These are phyloP conservation scores for Emericellopsis cladophorae DNA, from an alignment of 2,329 filamentous ascomycete genomes.

Conservation along the genomic window DNA sequence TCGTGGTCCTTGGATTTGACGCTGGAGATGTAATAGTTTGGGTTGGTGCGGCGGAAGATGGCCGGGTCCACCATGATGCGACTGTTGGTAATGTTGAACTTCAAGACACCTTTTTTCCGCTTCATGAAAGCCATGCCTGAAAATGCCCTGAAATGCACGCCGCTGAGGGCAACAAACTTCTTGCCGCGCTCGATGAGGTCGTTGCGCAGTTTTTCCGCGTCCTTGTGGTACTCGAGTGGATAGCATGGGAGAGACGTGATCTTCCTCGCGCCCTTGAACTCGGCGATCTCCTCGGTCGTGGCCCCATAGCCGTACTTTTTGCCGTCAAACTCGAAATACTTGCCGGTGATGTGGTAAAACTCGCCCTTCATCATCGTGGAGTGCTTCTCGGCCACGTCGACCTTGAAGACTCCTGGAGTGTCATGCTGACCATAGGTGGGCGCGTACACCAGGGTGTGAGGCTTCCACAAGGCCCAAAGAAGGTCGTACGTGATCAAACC, in stretches of 20 bases:
- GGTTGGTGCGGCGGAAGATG: constrained; percentile 72
- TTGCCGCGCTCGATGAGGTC: constrained; percentile 70
- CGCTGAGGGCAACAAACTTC: constrained; percentile 70
- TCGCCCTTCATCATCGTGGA: constrained; percentile 56
- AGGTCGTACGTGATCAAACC: constrained; percentile 83
- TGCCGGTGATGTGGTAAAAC: constrained; percentile 66
- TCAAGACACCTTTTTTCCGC: constrained; percentile 56
- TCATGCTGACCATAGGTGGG: constrained; percentile 66
- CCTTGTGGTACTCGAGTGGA: constrained; percentile 68
- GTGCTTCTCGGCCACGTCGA: constrained; percentile 63
- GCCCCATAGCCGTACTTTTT: constrained; percentile 70
- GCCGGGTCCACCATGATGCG: constrained; percentile 80
- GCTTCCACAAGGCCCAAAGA: constrained; percentile 81
- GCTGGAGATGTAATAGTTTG: constrained; percentile 68
- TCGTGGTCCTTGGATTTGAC: constrained; percentile 63
- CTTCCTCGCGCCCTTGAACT: constrained; percentile 71
- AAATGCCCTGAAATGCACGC: constrained; percentile 72
- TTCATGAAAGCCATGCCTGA: constrained; percentile 80
- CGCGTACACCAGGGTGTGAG: constrained; percentile 67
- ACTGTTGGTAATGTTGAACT: constrained; percentile 76
- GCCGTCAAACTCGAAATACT: constrained; percentile 79
- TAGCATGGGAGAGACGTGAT: constrained; percentile 70
- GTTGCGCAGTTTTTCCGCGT: constrained; percentile 49
- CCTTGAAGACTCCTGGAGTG: constrained; percentile 71
- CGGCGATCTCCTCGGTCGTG: constrained; percentile 54